These are phyloP conservation scores for Silybum marianum DNA, from an alignment of 129 eudicot genomes.

Conservation along the genomic window DNA sequence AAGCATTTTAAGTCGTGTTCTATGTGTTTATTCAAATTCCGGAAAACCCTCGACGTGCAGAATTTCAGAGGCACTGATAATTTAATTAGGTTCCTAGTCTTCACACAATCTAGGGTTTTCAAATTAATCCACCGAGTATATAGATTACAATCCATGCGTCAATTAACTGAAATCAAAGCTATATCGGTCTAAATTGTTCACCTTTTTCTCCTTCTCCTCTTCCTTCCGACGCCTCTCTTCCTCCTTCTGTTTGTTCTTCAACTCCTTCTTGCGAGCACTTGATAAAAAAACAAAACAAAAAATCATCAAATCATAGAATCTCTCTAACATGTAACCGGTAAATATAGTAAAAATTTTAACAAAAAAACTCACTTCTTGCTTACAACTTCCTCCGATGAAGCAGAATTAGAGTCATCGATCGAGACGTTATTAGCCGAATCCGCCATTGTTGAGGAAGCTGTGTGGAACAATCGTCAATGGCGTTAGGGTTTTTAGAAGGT, in stretches of 20 bases:
- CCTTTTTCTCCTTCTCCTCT: constrained; percentile 56
- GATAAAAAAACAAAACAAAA: not conserved
- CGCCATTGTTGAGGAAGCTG: constrained; percentile 27
- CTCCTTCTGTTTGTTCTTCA: constrained; percentile 50
- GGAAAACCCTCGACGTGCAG: too few species aligned
- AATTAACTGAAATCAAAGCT: not conserved
- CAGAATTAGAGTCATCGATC: constrained; percentile 7
- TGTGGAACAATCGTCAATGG: constrained; percentile 13
- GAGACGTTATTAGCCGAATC: constrained; percentile 26
- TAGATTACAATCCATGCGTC: not conserved
- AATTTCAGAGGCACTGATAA: not conserved
- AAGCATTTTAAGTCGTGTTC: not conserved
- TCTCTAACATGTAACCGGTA: not conserved
- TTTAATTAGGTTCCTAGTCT: not conserved
- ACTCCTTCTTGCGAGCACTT: constrained; percentile 53
- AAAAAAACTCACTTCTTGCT: constrained; percentile 43
- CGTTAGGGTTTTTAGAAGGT: constrained; percentile 13
- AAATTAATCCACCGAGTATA: not conserved
- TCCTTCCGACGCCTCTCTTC: constrained; percentile 53
- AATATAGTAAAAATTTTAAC: too few species aligned
- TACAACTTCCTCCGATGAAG: constrained; percentile 23
- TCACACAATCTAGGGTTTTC: not conserved
- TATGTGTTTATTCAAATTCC: not conserved
- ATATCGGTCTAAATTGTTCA: not conserved
- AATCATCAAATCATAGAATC: not conserved